Percentiles rank a stretch among this genome's conserved stretches.
Evolutionary conservation across 352 stramenopile species (phyloP).

Genomic region (Pythium guiyangense): DNA sequence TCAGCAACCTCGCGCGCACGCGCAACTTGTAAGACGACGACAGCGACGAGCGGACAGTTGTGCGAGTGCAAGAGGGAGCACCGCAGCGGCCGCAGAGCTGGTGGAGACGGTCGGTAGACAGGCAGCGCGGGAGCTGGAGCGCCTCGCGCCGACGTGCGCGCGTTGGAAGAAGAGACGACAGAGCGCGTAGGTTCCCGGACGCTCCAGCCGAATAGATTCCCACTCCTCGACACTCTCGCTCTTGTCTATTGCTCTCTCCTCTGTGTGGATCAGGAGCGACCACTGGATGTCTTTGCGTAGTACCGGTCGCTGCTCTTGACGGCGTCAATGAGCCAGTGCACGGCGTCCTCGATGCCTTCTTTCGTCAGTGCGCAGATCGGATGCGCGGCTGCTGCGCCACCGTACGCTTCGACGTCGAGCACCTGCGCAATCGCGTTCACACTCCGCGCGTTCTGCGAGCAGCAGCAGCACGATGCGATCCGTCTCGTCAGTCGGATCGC

Average conservation of each 20-base stretch:
- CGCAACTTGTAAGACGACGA: slow-evolving; percentile 50
- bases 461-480: no score
- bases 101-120: neutral
- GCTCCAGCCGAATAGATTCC: neutral
- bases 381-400: slow-evolving; percentile 35
- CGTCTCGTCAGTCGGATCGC: neutral
- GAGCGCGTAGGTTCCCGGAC: neutral
- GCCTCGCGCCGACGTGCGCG: neutral
- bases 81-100: no score
- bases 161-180: no score
- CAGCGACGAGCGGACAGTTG: no score
- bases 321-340: slow-evolving; percentile 69
- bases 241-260: neutral
- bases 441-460: slow-evolving; percentile 26
- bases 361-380: slow-evolving; percentile 65
- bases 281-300: slow-evolving; percentile 40
- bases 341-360: slow-evolving; percentile 62
- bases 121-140: neutral
- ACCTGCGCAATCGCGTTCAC: slow-evolving; percentile 36
- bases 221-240: neutral
- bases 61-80: no score
- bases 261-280: slow-evolving; percentile 4
- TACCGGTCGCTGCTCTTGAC: slow-evolving; percentile 72
- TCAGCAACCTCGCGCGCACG: slow-evolving; percentile 68
- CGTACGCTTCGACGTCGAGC: slow-evolving; percentile 37